phyloP scores from a whole-genome alignment of 2,329 filamentous ascomycete species.

The Aspergillus sp. region DNA sequence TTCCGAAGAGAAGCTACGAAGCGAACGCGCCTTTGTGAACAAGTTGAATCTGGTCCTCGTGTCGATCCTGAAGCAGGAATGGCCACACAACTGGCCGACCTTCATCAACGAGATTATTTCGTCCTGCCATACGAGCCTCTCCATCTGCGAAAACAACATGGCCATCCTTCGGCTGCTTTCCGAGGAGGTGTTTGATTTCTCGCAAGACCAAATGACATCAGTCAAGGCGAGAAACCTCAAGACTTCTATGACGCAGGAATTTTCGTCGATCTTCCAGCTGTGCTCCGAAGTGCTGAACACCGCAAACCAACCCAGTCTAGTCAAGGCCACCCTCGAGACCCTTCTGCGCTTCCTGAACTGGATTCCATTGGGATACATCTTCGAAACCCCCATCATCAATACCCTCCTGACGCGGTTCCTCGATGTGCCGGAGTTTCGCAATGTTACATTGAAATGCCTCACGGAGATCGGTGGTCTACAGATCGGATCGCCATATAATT shows the following conservation, averaged over 20 bases:
- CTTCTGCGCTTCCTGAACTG: conserved; percentile 96
- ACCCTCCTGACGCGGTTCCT: conserved; percentile 90
- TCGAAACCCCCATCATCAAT: conserved; percentile 95
- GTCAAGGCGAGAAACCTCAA: conserved; percentile 94
- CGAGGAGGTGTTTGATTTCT: conserved; percentile 98
- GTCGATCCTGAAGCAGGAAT: conserved; percentile 97
- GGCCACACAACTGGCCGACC: conserved; percentile 99
- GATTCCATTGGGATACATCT: conserved; percentile 98
- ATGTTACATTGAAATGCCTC: conserved; percentile 92
- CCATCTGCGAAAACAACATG: conserved; percentile 99
- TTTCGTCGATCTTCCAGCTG: conserved; percentile 96
- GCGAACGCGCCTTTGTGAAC: conserved; percentile 87
- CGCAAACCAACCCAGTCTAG: conserved; percentile 80
- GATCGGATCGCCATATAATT: conserved; percentile 71
- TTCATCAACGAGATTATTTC: conserved; percentile 99
- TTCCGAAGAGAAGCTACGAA: conserved; percentile 81
- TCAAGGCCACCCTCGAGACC: conserved; percentile 96
- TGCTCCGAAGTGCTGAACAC: conserved; percentile 94
- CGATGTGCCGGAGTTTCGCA: conserved; percentile 90
- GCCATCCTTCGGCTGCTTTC: conserved; percentile 91
- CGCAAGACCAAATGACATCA: conserved; percentile 98
- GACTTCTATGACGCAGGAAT: conserved; percentile 98
- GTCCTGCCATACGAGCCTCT: conserved; percentile 90
- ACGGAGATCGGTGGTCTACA: conserved; percentile 96
- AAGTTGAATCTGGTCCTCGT: conserved; percentile 98